A percentile compares a stretch with the other conserved stretches of the same genome.
phyloP scores from a whole-genome alignment of 768 basidiomycete species.

The Mycena epipterygia region DNA sequence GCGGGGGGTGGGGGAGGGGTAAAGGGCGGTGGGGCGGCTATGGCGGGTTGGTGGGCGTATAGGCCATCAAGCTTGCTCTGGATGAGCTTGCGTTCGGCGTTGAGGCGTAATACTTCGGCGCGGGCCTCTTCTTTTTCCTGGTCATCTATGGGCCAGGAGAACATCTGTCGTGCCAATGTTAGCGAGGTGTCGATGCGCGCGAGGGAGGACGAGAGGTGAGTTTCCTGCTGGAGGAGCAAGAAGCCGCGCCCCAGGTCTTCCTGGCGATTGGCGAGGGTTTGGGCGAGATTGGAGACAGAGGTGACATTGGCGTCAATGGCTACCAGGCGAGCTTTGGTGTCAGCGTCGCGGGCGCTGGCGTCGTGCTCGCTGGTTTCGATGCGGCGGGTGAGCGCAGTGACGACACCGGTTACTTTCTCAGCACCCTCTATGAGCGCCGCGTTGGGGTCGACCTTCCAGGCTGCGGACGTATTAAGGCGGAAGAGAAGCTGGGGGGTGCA shows the following conservation, averaged over 20 bases:
- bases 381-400: background rate
- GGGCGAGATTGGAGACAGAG: background rate
- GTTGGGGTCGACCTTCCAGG: background rate
- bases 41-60: background rate
- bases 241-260: background rate
- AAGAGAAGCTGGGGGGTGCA: background rate
- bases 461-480: background rate
- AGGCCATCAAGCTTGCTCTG: background rate
- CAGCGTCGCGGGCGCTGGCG: conserved; percentile 1
- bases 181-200: background rate
- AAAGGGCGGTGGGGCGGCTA: background rate
- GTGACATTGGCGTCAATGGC: background rate
- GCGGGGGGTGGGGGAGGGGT: background rate
- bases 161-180: background rate
- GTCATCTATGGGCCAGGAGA: background rate
- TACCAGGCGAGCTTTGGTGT: background rate
- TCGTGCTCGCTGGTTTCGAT: background rate
- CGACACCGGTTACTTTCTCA: background rate
- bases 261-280: background rate
- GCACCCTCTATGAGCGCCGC: background rate
- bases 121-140: background rate
- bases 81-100: background rate
- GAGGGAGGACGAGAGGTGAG: background rate
- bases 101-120: background rate
- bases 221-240: background rate